Evolutionary conservation across 1,139 yeast genomes (phyloP).

Genomic region (Blastobotrys aristatus): DNA sequence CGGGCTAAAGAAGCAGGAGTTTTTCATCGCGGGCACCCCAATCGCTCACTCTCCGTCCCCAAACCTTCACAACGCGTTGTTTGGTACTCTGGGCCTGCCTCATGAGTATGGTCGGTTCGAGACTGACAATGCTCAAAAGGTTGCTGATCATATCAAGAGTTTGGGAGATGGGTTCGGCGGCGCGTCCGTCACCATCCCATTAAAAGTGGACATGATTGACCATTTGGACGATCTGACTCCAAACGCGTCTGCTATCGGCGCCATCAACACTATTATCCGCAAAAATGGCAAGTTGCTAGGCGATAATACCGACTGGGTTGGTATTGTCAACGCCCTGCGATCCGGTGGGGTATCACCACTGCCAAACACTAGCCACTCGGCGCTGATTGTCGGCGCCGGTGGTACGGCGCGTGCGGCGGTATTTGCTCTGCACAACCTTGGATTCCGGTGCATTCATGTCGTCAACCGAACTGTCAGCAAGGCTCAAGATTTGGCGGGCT

Average conservation of each 20-base stretch:
- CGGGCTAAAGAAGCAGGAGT: slow-evolving; percentile 50
- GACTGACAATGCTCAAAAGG: slow-evolving; percentile 53
- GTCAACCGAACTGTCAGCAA: slow-evolving; percentile 75
- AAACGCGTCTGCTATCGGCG: slow-evolving; percentile 78
- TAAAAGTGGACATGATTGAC: slow-evolving; percentile 72
- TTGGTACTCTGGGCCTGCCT: slow-evolving; percentile 70
- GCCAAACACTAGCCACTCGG: slow-evolving; percentile 30
- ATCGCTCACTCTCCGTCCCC: slow-evolving; percentile 87
- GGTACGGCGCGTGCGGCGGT: slow-evolving; percentile 97
- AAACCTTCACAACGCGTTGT: slow-evolving; percentile 72
- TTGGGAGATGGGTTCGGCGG: slow-evolving; percentile 71
- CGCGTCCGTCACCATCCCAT: slow-evolving; percentile 85
- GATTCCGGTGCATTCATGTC: slow-evolving; percentile 71
- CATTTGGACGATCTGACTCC: slow-evolving; percentile 53
- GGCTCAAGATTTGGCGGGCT: slow-evolving; percentile 50
- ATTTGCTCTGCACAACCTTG: slow-evolving; percentile 75
- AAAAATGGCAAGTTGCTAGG: slow-evolving; percentile 56
- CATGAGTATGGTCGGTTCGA: slow-evolving; percentile 65
- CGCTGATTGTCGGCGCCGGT: slow-evolving; percentile 85
- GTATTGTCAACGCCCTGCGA: slow-evolving; percentile 65
- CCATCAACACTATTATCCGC: slow-evolving; percentile 77
- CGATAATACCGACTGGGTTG: slow-evolving; percentile 95
- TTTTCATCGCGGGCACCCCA: slow-evolving; percentile 79
- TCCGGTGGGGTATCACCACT: slow-evolving; percentile 52
- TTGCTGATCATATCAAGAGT: slow-evolving; percentile 42